Evolutionary conservation across 2,329 filamentous ascomycete genomes (phyloP).

Genomic region (Zymoseptoria passerinii): DNA sequence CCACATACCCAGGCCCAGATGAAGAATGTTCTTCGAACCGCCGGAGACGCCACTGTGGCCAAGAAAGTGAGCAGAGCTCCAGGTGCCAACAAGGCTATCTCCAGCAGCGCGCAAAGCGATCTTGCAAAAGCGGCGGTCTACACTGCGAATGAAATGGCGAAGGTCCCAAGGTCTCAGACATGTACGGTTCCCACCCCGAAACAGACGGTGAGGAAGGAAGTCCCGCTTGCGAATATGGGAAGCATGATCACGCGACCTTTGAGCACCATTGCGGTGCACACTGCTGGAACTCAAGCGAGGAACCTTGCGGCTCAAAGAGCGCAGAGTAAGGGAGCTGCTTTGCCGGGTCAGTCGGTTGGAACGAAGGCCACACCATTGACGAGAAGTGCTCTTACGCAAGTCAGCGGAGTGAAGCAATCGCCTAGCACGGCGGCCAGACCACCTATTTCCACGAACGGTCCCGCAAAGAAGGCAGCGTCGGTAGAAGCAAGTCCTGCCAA

Average conservation of each 20-base stretch:
- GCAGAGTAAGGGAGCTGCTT: slow-evolving; percentile 18
- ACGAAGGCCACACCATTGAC: slow-evolving; percentile 1
- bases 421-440: slow-evolving; percentile 4
- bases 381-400: background rate
- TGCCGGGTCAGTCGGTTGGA: slow-evolving; percentile 18
- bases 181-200: slow-evolving; percentile 9
- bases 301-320: slow-evolving; percentile 23
- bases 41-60: slow-evolving; percentile 18
- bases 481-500: slow-evolving; percentile 3
- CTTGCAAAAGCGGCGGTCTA: slow-evolving; percentile 17
- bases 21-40: slow-evolving; percentile 19
- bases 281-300: slow-evolving; percentile 19
- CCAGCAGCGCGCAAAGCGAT: slow-evolving; percentile 17
- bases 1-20: slow-evolving; percentile 26
- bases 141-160: slow-evolving; percentile 5
- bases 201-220: slow-evolving; percentile 19
- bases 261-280: slow-evolving; percentile 29
- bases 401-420: background rate
- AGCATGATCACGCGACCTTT: slow-evolving; percentile 29
- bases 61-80: slow-evolving; percentile 21
- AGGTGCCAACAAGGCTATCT: slow-evolving; percentile 15
- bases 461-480: slow-evolving; percentile 2
- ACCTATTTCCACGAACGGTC: slow-evolving; percentile 1
- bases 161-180: slow-evolving; percentile 4
- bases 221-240: slow-evolving; percentile 28